These are phyloP conservation scores for Dictyostelium firmibasis DNA, from an alignment of 78 protist genomes.

Conservation along the genomic window DNA sequence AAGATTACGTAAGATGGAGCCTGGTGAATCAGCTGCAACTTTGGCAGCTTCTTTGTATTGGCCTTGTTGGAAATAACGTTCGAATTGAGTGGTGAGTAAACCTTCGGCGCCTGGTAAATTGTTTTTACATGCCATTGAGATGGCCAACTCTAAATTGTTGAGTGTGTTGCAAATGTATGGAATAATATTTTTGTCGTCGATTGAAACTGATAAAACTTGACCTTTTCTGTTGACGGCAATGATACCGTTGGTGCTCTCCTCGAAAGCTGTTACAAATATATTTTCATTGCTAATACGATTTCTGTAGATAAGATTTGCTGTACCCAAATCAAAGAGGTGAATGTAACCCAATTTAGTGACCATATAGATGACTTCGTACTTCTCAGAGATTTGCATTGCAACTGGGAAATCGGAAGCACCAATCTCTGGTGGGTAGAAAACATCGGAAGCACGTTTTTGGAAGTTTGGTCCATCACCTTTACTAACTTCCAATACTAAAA, in stretches of 20 bases:
- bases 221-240: conserved; percentile 95
- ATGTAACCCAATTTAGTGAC: conserved; percentile 97
- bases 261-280: conserved; percentile 93
- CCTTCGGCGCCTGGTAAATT: conserved; percentile 97
- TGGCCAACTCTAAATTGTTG: conserved; percentile 90
- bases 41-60: conserved; percentile 94
- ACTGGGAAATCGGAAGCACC: conserved; percentile 98
- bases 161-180: conserved; percentile 91
- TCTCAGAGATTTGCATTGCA: conserved; percentile 93
- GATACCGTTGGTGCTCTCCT: conserved; percentile 89
- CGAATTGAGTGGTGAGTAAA: conserved; percentile 91
- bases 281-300: conserved; percentile 91
- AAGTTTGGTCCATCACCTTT: conserved; percentile 86
- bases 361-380: conserved; percentile 93
- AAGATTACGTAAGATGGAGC: conserved; percentile 90
- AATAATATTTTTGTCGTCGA: conserved; percentile 95
- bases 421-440: conserved; percentile 93
- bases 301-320: conserved; percentile 92
- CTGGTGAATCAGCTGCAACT: conserved; percentile 95
- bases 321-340: conserved; percentile 93
- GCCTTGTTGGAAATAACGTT: conserved; percentile 81
- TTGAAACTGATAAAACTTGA: conserved; percentile 86
- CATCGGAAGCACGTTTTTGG: conserved; percentile 85
- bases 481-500: conserved; percentile 89
- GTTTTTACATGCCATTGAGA: conserved; percentile 93